Evolutionary conservation across 2,329 filamentous ascomycete species (phyloP), one percentile per base, ranked within the genome.

Genomic region (Pestalotiopsis sp.): DNA sequence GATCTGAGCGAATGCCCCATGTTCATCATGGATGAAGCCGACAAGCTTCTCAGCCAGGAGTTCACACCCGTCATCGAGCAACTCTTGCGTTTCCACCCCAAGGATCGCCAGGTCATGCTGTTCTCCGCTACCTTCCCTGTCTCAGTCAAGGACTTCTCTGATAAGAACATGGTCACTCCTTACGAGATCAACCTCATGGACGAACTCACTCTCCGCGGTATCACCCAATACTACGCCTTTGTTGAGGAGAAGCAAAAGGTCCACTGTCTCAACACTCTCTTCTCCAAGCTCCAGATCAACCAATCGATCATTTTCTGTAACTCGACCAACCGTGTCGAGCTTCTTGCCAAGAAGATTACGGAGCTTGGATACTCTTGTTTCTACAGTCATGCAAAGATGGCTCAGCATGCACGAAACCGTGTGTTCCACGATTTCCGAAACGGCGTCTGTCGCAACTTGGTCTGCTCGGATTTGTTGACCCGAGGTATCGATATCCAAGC

Each of bases 291-390:
- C 17, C 95, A 99, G 83, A 99, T 99, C 84, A 99, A 99, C 84
- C 96, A 99, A 85, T 99, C 97, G 71, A 99, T 99, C 84, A 99
- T 99, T 80, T 99, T 99, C 85, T 99, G 96, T 85, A 99, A 99
- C 83, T 99, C 96, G 56, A 99, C 96, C 67, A 98, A 98, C 81
- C 94, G 96, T 73, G 96, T 99, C 70, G 96, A 99, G 83, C 87
- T 99, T 66, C 89, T 99, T 31, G 96, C 96, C 65, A 99, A 99
- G 87, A 99, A 99, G 83, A 99, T 99, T 78, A 99, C 97, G 62
- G 97, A 99, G 81, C 90, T 99, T 73, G 96, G 96, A 73, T 99
- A 99, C 83, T 99, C 96, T 1, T 99, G 96, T 85, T 99, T 98
- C 85, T 99, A 99, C 85, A 98, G 95, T 74, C 96, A 99, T 81